Conservation (phyloP, 495 filamentous ascomycete species). For the Xylaria grammica region DNA sequence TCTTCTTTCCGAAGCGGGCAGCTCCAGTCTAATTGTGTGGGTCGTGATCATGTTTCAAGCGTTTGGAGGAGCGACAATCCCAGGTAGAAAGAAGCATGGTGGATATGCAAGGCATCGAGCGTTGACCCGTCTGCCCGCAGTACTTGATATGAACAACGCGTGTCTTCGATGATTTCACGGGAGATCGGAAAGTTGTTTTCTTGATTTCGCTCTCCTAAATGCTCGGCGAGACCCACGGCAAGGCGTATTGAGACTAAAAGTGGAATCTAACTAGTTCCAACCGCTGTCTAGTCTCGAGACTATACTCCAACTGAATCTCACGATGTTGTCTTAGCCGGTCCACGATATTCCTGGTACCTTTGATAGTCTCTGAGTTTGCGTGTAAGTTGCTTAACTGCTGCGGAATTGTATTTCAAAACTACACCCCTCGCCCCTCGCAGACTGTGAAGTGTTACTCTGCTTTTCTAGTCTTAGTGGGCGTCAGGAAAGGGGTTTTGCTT, state of each 20-base stretch:
- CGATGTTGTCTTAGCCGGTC: neutral
- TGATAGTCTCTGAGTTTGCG: too few species aligned
- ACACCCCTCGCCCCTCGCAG: too few species aligned
- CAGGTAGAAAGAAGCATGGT: neutral
- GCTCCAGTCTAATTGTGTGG: neutral
- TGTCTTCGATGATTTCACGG: neutral
- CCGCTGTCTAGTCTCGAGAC: too few species aligned
- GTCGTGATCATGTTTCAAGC: neutral
- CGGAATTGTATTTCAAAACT: too few species aligned
- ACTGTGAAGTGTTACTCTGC: too few species aligned
- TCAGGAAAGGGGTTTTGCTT: too few species aligned
- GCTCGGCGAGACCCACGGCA: neutral
- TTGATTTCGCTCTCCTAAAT: slow-evolving; percentile 1
- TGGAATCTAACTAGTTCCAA: neutral
- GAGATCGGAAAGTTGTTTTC: neutral
- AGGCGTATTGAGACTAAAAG: neutral
- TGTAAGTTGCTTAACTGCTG: too few species aligned
- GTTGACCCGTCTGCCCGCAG: too few species aligned
- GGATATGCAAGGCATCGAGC: neutral
- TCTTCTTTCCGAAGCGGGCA: slow-evolving; percentile 6
- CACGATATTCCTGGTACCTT: neutral
- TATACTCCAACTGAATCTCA: neutral
- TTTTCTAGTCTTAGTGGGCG: too few species aligned
- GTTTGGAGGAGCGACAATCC: neutral
- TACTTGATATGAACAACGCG: neutral